A percentile compares a stretch with the other conserved stretches of the same genome.
Conservation (phyloP, 2,329 filamentous ascomycete genomes). For the Penicillium verrucosum region DNA sequence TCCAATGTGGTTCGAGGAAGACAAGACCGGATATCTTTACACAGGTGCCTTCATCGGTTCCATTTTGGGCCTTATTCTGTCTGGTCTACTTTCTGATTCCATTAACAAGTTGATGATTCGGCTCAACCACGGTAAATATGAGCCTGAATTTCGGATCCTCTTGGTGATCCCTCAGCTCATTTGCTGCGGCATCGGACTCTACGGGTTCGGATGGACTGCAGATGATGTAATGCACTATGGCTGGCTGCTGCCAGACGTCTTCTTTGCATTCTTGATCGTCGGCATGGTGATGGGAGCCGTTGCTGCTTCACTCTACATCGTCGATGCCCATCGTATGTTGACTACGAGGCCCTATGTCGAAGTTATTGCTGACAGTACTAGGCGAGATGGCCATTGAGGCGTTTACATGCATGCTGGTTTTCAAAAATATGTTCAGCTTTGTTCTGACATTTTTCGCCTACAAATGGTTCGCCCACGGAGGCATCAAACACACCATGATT, state of each 20-base stretch:
- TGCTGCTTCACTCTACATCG: slow-evolving; percentile 79
- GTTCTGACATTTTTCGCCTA: slow-evolving; percentile 79
- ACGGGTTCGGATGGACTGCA: slow-evolving; percentile 76
- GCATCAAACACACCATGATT: slow-evolving; percentile 62
- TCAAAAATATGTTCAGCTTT: slow-evolving; percentile 94
- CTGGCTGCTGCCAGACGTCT: slow-evolving; percentile 73
- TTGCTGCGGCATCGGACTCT: slow-evolving; percentile 73
- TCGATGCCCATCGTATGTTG: slow-evolving; percentile 80
- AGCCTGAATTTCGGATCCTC: slow-evolving; percentile 84
- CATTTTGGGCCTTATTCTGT: slow-evolving; percentile 70
- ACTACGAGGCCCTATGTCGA: neutral
- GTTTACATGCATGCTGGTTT: slow-evolving; percentile 85
- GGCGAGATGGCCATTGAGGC: slow-evolving; percentile 79
- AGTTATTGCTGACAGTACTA: slow-evolving; percentile 31
- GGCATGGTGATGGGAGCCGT: slow-evolving; percentile 93
- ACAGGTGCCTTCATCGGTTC: slow-evolving; percentile 82
- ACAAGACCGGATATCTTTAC: slow-evolving; percentile 82
- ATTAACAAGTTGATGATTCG: slow-evolving; percentile 68
- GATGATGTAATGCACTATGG: slow-evolving; percentile 60
- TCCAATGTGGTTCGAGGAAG: slow-evolving; percentile 76
- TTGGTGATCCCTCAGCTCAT: slow-evolving; percentile 80
- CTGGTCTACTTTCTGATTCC: slow-evolving; percentile 70
- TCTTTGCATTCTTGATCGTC: slow-evolving; percentile 78
- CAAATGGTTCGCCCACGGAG: slow-evolving; percentile 67
- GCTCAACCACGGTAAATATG: slow-evolving; percentile 76